phyloP scores from a whole-genome alignment of 2,329 filamentous ascomycete genomes.

The Ilyonectria destructans region DNA sequence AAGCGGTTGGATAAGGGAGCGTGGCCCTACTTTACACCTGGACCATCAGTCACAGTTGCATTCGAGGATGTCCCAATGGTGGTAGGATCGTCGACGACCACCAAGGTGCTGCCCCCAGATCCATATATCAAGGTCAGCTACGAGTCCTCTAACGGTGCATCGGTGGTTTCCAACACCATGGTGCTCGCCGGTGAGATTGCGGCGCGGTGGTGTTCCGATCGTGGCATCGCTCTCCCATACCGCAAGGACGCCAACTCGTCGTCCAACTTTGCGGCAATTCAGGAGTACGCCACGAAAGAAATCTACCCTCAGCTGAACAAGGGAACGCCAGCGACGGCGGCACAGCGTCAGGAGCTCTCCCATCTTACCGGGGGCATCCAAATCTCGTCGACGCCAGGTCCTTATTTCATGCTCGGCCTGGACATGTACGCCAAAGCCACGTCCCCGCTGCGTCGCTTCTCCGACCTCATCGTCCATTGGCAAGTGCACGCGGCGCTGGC shows the following conservation, averaged over 20 bases:
- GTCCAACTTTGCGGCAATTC: conserved; percentile 55
- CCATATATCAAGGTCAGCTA: conserved; percentile 64
- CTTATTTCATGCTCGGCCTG: conserved; percentile 72
- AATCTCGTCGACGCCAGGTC: conserved; percentile 67
- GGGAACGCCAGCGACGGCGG: conserved; percentile 53
- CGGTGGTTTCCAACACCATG: conserved; percentile 66
- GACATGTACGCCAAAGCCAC: conserved; percentile 77
- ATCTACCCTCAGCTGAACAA: conserved; percentile 54
- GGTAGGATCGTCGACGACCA: conserved; percentile 15
- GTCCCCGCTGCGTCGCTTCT: conserved; percentile 76
- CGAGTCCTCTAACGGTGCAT: conserved; percentile 51
- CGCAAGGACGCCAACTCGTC: conserved; percentile 64
- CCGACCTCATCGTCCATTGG: conserved; percentile 77
- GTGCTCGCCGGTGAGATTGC: conserved; percentile 74
- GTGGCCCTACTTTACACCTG: conserved; percentile 64
- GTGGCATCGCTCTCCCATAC: conserved; percentile 74
- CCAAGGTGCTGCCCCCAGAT: conserved; percentile 59
- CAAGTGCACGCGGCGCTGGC: conserved; percentile 75
- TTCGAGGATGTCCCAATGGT: conserved; percentile 55
- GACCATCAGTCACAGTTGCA: conserved; percentile 61
- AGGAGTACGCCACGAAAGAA: conserved; percentile 56
- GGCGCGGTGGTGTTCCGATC: conserved; percentile 72
- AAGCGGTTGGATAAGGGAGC: conserved; percentile 64
- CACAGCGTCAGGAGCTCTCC: conserved; percentile 51
- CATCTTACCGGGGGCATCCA: conserved; percentile 65